Evolutionary conservation across 2,329 filamentous ascomycete genomes (phyloP), one percentile per base, ranked within the genome.

Genomic region (Aspergillus ibericus): DNA sequence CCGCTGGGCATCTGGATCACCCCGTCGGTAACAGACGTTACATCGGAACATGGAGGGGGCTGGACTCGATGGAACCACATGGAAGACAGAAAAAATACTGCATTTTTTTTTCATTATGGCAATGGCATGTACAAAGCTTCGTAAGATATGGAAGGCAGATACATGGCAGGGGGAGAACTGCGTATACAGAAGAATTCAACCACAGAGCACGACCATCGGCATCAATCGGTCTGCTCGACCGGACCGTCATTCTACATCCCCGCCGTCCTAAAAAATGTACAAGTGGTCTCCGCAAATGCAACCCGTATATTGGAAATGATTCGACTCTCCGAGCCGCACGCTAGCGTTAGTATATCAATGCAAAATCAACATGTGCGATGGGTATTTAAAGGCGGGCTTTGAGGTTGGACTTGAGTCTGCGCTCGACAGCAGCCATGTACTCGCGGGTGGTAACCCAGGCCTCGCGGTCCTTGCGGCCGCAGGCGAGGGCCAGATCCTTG

Each of bases 401-500:
- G 49, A 96, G 81, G 68, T 86, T 86, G 64, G 81, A 81, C 86
- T 93, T 93, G 81, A 99, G 84, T 72, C 92, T 84, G 79, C 86
- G 88, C 87, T 98, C 93, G 52, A 98, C 93, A 40, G 93, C 93
- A 72, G 90, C 86, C 73, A 99, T 81, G 82, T 98, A 99, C 81
- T 96, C 90, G 68, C 83, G 85, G 58, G 93, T 98, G 54, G 92
- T 97, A 68, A 96, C 95, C 80, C 93, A 98, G 73, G 91, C 88
- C 69, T 86, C 86, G 66, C 91, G 86, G 62, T 85, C 88, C 70
- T 89, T 92, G 84, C 93, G 93, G 71, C 95, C 95, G 76, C 91
- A 95, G 50, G 93, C 90, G 59, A 98, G 85, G n/a, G 95, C 95
- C 69, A 99, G 81, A 79, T 99, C 95, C 87, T 99, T 99, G 77